A percentile compares a stretch with the other conserved stretches of the same genome.
phyloP scores from a whole-genome alignment of 352 stramenopile genomes.

The Phytophthora pisi region DNA sequence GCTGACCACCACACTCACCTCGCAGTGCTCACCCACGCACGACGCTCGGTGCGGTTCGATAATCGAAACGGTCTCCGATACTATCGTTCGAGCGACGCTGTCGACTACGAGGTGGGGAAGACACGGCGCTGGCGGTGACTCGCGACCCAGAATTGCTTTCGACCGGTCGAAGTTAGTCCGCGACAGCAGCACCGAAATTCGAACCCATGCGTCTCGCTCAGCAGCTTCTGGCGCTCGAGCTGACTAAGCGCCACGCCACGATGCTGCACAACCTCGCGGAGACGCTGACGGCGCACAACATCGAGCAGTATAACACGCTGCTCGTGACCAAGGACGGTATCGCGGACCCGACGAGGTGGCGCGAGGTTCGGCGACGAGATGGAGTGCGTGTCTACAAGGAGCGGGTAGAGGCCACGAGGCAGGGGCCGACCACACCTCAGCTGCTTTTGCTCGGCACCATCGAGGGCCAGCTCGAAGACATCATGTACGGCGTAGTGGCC shows the following conservation, averaged over 20 bases:
- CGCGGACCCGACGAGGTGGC: slow-evolving; percentile 25
- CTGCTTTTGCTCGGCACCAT: slow-evolving; percentile 30
- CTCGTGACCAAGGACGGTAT: slow-evolving; percentile 28
- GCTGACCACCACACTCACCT: slow-evolving; percentile 14
- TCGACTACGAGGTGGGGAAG: slow-evolving; percentile 3
- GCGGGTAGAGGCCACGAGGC: slow-evolving; percentile 6
- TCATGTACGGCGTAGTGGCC: slow-evolving; percentile 32
- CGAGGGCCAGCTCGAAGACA: slow-evolving; percentile 31
- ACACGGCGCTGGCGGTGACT: slow-evolving; percentile 19
- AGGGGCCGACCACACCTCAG: slow-evolving; percentile 19
- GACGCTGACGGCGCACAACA: slow-evolving; percentile 27
- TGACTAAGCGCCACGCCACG: slow-evolving; percentile 18
- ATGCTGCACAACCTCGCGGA: slow-evolving; percentile 33
- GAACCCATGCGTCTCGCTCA: slow-evolving; percentile 19
- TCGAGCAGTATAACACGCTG: slow-evolving; percentile 34
- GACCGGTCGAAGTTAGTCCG: slow-evolving; percentile 9
- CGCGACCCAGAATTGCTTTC: slow-evolving; percentile 23
- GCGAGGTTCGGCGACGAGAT: slow-evolving; percentile 31
- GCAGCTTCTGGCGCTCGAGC: slow-evolving; percentile 14
- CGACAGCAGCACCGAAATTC: slow-evolving; percentile 3
- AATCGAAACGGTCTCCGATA: slow-evolving; percentile 25
- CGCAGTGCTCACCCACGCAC: neutral
- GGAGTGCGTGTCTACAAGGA: slow-evolving; percentile 32
- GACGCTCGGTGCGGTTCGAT: slow-evolving; percentile 9
- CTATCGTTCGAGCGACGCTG: slow-evolving; percentile 23